Base-by-base conservation (phyloP, 1,284 basidiomycete genomes). In the Heterobasidion irregulare region DNA sequence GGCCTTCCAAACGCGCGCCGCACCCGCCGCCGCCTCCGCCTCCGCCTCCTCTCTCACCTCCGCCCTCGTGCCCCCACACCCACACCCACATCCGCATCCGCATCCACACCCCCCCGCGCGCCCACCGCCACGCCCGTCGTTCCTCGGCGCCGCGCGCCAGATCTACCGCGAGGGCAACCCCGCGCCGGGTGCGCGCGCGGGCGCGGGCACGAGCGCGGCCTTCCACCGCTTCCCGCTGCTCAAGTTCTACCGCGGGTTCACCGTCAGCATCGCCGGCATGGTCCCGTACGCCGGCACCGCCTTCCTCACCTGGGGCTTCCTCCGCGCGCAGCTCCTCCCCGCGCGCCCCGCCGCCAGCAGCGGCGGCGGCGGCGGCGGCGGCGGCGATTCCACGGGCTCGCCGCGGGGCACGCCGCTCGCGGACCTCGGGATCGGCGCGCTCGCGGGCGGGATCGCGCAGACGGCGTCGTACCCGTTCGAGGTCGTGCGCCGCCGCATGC, bases 391-490 rank as follows among this genome's bases (percentile, higher is more conserved):
- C 12, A 4, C 12, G 12, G 16, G 12, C 41, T 2, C 18, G 62
- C 55, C 46, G 4, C 49, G 70, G 44, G 68, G 71, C 8, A 77
- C 74, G 41, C 70, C 79, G 2, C 34, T 79, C 6, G 78, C 79
- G 12, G 80, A 90, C 70, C 80, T 98, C 1, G 70, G 74, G 13
- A 88, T 94, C 55, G 97, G 97, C 34, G 97, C 94, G 0, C 70
- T 95, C n/a, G 89, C 96, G 0, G 97, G 97, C 26, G 86, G 87
- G 12, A 72, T 93, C 54, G 84, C 88, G 2, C 96, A 99, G 70
- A 97, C 95, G 0, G 84, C 84, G 3, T 94, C 93, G 18, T 99
- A 99, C 67, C 97, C 97, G 1, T 94, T 99, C 65, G 97, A 99
- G 68, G 89, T 99, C 52, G 80, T 98, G 38, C 80, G 97, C 45